Evolutionary conservation across 1,284 basidiomycete species (phyloP).

Genomic region (Hemileia vastatrix): DNA sequence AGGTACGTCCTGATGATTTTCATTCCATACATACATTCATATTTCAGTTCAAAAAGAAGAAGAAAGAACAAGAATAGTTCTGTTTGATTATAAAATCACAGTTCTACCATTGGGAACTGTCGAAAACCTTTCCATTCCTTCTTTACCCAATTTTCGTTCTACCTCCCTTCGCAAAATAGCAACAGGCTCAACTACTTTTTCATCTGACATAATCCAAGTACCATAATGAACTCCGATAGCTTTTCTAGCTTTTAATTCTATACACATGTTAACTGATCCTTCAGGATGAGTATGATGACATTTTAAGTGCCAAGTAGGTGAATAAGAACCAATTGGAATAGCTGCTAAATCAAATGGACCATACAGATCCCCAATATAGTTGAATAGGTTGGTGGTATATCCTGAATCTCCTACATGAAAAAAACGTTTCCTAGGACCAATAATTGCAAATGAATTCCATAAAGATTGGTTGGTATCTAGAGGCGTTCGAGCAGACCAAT

Average conservation of each 20-base stretch:
- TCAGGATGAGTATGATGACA: slow-evolving; percentile 47
- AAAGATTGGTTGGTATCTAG: slow-evolving; percentile 49
- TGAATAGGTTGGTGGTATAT: slow-evolving; percentile 47
- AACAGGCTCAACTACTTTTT: too few relatives aligned
- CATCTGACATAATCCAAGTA: slow-evolving; percentile 49
- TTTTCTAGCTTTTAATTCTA: slow-evolving; percentile 32
- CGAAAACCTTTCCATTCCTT: background rate
- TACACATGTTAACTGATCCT: slow-evolving; percentile 46
- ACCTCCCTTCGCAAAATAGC: too few relatives aligned
- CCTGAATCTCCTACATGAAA: slow-evolving; percentile 37
- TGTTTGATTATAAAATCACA: background rate
- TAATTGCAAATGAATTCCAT: slow-evolving; percentile 47
- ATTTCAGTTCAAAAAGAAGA: background rate
- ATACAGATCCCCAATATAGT: slow-evolving; percentile 46
- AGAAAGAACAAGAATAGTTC: background rate
- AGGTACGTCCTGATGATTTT: too few relatives aligned
- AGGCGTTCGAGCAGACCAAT: slow-evolving; percentile 49
- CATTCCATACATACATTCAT: too few relatives aligned
- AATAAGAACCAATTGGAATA: slow-evolving; percentile 48
- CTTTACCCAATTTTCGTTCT: too few relatives aligned
- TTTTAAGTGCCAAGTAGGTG: slow-evolving; percentile 46
- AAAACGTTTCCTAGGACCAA: slow-evolving; percentile 26
- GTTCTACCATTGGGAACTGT: background rate
- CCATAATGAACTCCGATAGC: slow-evolving; percentile 49
- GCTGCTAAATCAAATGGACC: slow-evolving; percentile 48